Conservation (phyloP, 2,329 filamentous ascomycete genomes). For the Diplodia intermedia region DNA sequence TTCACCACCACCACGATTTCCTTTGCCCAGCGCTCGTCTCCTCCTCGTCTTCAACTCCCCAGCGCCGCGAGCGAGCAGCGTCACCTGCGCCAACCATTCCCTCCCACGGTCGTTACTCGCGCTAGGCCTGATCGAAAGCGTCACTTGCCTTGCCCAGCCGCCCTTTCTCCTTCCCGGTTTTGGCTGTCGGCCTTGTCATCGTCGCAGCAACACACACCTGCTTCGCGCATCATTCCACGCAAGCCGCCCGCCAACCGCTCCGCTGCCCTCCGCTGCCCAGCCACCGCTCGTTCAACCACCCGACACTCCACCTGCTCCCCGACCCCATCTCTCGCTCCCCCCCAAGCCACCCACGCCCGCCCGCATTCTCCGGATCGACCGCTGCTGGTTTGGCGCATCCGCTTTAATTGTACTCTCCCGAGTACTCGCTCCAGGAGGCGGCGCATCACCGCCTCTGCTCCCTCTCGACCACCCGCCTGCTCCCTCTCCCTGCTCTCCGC, state of each 20-base stretch:
- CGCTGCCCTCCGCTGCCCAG: constrained; percentile 10
- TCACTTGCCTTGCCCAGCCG: constrained; percentile 15
- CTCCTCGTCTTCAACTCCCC: constrained; percentile 6
- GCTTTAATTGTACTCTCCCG: constrained; percentile 31
- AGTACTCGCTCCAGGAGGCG: constrained; percentile 31
- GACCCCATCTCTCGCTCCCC: constrained; percentile 9
- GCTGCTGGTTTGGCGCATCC: constrained; percentile 31
- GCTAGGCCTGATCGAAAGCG: constrained; percentile 27
- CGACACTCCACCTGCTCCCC: not conserved
- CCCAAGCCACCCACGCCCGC: constrained; percentile 9
- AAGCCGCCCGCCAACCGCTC: constrained; percentile 17
- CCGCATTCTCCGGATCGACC: constrained; percentile 15
- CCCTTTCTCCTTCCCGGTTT: constrained; percentile 30
- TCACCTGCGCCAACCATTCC: constrained; percentile 18
- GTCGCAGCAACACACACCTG: constrained; percentile 32
- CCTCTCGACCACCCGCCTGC: constrained; percentile 4
- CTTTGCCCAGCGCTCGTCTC: constrained; percentile 18
- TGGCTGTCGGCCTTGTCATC: constrained; percentile 26
- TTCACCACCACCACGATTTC: constrained; percentile 25
- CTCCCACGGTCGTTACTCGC: constrained; percentile 26
- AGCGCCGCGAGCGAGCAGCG: constrained; percentile 8
- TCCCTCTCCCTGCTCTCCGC: constrained; percentile 5
- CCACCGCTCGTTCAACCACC: constrained; percentile 29
- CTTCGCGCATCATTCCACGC: constrained; percentile 30
- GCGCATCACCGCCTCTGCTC: constrained; percentile 22